Evolutionary conservation across 1,284 basidiomycete species (phyloP), one percentile per base, ranked within the genome.

Genomic region (Anthracocystis walkeri): DNA sequence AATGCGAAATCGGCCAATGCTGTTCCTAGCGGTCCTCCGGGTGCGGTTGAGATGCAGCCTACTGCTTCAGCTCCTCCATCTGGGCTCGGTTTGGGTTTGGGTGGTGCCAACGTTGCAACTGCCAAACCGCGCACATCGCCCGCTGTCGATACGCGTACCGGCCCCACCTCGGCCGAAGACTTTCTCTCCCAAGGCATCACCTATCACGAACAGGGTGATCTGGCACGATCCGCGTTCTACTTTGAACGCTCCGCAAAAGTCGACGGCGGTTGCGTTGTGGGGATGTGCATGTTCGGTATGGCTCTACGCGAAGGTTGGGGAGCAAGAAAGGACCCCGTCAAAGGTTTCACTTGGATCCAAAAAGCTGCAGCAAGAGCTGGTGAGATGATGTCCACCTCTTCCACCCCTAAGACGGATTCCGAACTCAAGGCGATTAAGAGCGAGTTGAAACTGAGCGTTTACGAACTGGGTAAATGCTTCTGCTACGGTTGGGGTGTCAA

Each of bases 251-350:
- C 90, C 42, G 93, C 94, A 12, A 92, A 88, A 57, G 86, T 90
- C 59, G 87, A 88, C 41, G 93, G 93, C 2, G 94, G 93, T 1
- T 94, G 92, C 83, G 92, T 91, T 2, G 90, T 92, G 2, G 94
- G 94, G 14, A 95, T 95, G 93, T 87, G 95, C 69, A 94, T 95
- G 92, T 95, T 92, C 89, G 94, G 94, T 1, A 87, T 95, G 53
- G 88, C 92, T n/a, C 86, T 95, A 75, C 88, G 94, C 54, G 93
- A 95, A 85, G 94, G 93, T 0, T 96, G 94, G 94, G 94, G 92
- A 3, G 91, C 90, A 69, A 85, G 88, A 78, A 92, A 92, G 88
- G 86, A 69, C 77, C 85, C 75, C 81, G 89, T 88, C 80, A 87
- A 87, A 48, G 94, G 90, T 2, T 95, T 95, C 85, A 90, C 89